Percentiles rank a stretch among this genome's conserved stretches.
These are phyloP conservation scores for Monosporascus sp. DNA, from an alignment of 2,329 filamentous ascomycete species.

Conservation along the genomic window DNA sequence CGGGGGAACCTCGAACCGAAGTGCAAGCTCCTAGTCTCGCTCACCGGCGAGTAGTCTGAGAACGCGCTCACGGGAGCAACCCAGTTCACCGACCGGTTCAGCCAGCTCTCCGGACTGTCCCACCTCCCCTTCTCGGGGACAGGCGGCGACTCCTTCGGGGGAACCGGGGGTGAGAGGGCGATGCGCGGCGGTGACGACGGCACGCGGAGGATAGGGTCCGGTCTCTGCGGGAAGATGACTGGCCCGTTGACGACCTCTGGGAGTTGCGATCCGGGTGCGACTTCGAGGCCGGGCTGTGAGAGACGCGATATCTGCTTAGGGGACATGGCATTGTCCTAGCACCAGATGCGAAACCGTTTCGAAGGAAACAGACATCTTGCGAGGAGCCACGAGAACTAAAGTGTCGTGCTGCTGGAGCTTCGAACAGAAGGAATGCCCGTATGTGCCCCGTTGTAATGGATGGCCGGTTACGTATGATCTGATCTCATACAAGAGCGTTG, in stretches of 20 bases:
- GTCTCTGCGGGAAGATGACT: too few species aligned
- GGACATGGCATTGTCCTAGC: background rate
- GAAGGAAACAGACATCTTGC: background rate
- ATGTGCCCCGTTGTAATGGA: too few species aligned
- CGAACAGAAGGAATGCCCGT: too few species aligned
- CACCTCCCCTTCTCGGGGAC: background rate
- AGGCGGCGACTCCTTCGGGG: background rate
- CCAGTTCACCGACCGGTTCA: background rate
- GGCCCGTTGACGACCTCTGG: background rate
- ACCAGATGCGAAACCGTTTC: background rate
- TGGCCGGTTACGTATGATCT: too few species aligned
- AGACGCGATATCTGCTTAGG: background rate
- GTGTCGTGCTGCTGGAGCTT: too few species aligned
- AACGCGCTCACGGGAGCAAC: background rate
- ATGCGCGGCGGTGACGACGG: too few species aligned
- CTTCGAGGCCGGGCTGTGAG: background rate
- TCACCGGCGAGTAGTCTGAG: background rate
- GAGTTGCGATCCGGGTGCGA: background rate
- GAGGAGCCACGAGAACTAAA: too few species aligned
- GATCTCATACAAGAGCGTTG: too few species aligned
- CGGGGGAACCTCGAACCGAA: background rate
- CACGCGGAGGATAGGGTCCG: too few species aligned
- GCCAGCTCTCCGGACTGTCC: background rate
- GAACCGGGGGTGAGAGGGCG: too few species aligned
- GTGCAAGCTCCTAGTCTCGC: background rate